Evolutionary conservation across 352 stramenopile species (phyloP).

Genomic region (Peronospora belbahrii): DNA sequence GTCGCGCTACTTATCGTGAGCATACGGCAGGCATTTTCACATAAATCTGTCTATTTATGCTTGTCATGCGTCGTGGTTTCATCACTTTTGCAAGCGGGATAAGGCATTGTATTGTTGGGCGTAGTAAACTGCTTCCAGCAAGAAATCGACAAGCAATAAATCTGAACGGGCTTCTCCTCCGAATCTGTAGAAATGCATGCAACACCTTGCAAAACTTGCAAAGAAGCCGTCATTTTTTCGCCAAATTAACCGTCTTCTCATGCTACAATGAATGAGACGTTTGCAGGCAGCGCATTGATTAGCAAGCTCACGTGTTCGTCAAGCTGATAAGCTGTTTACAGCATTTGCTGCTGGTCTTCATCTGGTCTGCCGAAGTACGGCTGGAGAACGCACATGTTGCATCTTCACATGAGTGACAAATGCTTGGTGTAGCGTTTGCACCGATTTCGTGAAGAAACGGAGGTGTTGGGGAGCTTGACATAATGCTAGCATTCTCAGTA

Average conservation of each 20-base stretch:
- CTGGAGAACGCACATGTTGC: slow-evolving; percentile 19
- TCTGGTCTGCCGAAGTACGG: slow-evolving; percentile 18
- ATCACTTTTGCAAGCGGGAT: slow-evolving; percentile 13
- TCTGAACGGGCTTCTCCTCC: no score
- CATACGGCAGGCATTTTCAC: no score
- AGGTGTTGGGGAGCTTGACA: slow-evolving; percentile 1
- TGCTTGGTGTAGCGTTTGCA: slow-evolving; percentile 21
- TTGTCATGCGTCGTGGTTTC: no score
- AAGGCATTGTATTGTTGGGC: slow-evolving; percentile 19
- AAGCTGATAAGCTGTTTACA: slow-evolving; percentile 22
- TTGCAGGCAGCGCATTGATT: slow-evolving; percentile 9
- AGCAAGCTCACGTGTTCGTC: slow-evolving; percentile 21
- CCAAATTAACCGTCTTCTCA: slow-evolving; percentile 20
- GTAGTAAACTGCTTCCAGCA: slow-evolving; percentile 20
- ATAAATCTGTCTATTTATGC: no score
- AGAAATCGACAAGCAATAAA: no score
- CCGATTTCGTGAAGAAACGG: slow-evolving; percentile 17
- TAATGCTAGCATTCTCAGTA: background rate
- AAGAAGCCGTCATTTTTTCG: slow-evolving; percentile 21
- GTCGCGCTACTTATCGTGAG: slow-evolving; percentile 62
- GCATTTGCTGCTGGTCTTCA: slow-evolving; percentile 21
- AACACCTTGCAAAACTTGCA: slow-evolving; percentile 20
- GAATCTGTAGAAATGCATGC: slow-evolving; percentile 14
- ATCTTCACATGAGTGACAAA: slow-evolving; percentile 22
- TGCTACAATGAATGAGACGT: slow-evolving; percentile 12